Base-by-base conservation (phyloP, 2,329 filamentous ascomycete genomes). In the Zymoseptoria passerinii region DNA sequence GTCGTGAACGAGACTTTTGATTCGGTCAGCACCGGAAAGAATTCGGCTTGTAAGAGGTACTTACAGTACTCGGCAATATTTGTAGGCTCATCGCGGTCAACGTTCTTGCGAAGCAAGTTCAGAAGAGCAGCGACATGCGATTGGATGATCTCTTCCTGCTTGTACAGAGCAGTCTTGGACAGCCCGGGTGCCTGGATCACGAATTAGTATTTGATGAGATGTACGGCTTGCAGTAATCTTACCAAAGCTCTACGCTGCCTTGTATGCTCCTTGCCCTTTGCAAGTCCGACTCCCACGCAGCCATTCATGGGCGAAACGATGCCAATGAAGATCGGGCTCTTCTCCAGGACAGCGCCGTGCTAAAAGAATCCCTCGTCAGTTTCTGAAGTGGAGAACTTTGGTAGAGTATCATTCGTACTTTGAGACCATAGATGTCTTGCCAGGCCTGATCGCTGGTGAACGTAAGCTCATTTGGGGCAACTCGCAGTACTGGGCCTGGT, bases 291-390 rank as follows among this genome's bases (percentile, higher is more conserved):
- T 48, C 58, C 58, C 0, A 57, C 55, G 19, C 52, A 55, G 3
- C 58, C 58, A 9, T 60, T 51, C 28, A 60, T 50, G 8, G 55
- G 55, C 16, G 55, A 57, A n/a, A 48, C 58, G 13, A 57, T 55
- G 5, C 58, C 58, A 19, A 60, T 50, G 55, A 60, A 60, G 19
- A 55, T 60, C 5, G 58, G 58, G 23, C 58, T 60, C 35, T 55
- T 60, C 48, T 60, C 55, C 58, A 60, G 57, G 16, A 60, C 51
- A 20, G 49, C 50, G 28, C 54, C 58, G 48, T 52, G 57, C 58
- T 60, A 49, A 3, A 20, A 50, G 10, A n/a, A 7, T 3, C 2
- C 2, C 23, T 23, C 23, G 23, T 23, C 23, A 23, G 23, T 23
- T 23, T 4, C 23, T 23, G 23, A 23, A 23, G 23, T 23, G 23